Evolutionary conservation across 495 filamentous ascomycete genomes (phyloP), one percentile per base, ranked within the genome.

Genomic region (Hypoxylon rickii): DNA sequence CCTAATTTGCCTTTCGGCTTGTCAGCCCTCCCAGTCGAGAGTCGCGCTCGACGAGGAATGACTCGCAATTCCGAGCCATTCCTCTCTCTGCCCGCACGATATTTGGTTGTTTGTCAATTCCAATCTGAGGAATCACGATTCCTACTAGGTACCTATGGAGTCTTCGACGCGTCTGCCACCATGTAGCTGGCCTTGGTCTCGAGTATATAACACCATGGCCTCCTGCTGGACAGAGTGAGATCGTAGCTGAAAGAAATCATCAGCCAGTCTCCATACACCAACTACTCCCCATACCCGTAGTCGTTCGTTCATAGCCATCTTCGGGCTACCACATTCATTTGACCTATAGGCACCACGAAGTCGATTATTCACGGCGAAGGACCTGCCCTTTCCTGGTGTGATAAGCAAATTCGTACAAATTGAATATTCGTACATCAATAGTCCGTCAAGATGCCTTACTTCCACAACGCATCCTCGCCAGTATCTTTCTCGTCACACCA

Each of bases 261-360:
- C 55, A 51, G 37, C 40, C 52, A 38, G 43, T 61, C 51, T 40
- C n/a, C n/a, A n/a, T 51, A 51, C 31, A 29, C 24, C 55, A 44
- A 13, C 34, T 44, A 50, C 40, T 40, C 48, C 52, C 46, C 44
- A 53, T 31, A 38, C 40, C 16, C 40, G 56, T 39, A 60, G 51
- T 61, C 62, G 53, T 21, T 65, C 55, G 29, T 66, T 65, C 26
- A 37, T 15, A 53, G 58, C 63, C 47, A 31, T 33, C 5, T 55
- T 43, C 50, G n/a, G n/a, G 58, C 63, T 34, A 47, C 46, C 55
- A 63, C 58, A 45, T 26, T 55, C 65, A 49, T 60, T 68, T 31
- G 40, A 22, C 17, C 46, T 33, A 41, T 45, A 45, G n/a, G n/a
- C n/a, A 11, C 24, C 24, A 10, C 24, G 38, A 49, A 55, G 3